Conservation (phyloP, 352 stramenopile species). For the Phytophthora crassamura region DNA sequence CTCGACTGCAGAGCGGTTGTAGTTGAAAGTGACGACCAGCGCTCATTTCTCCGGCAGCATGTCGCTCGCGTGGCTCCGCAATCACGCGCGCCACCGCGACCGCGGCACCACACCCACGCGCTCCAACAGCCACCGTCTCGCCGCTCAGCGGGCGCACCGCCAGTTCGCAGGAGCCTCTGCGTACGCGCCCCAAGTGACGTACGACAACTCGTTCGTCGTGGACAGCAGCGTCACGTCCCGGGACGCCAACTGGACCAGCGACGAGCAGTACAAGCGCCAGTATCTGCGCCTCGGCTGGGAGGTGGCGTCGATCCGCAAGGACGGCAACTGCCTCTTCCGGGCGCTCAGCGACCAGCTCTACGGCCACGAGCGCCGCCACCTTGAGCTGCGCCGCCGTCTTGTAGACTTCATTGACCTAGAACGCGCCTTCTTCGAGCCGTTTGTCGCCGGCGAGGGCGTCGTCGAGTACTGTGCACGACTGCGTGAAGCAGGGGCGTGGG, state of each 20-base stretch:
- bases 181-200: slow-evolving; percentile 35
- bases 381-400: slow-evolving; percentile 54
- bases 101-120: slow-evolving; percentile 24
- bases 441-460: slow-evolving; percentile 44
- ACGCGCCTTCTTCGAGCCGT: slow-evolving; percentile 48
- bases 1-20: slow-evolving; percentile 22
- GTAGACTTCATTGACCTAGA: slow-evolving; percentile 65
- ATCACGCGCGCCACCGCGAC: slow-evolving; percentile 38
- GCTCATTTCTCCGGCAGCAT: slow-evolving; percentile 25
- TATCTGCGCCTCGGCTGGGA: slow-evolving; percentile 50
- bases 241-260: slow-evolving; percentile 47
- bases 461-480: slow-evolving; percentile 61
- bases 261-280: slow-evolving; percentile 55
- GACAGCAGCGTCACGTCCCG: slow-evolving; percentile 36
- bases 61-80: slow-evolving; percentile 45
- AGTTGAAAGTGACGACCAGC: slow-evolving; percentile 14
- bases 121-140: slow-evolving; percentile 33
- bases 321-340: slow-evolving; percentile 71
- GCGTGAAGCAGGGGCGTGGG: slow-evolving; percentile 60
- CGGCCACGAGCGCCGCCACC: slow-evolving; percentile 47
- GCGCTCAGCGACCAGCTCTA: slow-evolving; percentile 73
- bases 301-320: slow-evolving; percentile 44
- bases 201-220: slow-evolving; percentile 41
- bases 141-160: slow-evolving; percentile 32
- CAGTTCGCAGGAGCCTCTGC: slow-evolving; percentile 29